These are phyloP conservation scores for Heterobasidion irregulare DNA, from an alignment of 1,284 basidiomycete genomes.

Conservation along the genomic window DNA sequence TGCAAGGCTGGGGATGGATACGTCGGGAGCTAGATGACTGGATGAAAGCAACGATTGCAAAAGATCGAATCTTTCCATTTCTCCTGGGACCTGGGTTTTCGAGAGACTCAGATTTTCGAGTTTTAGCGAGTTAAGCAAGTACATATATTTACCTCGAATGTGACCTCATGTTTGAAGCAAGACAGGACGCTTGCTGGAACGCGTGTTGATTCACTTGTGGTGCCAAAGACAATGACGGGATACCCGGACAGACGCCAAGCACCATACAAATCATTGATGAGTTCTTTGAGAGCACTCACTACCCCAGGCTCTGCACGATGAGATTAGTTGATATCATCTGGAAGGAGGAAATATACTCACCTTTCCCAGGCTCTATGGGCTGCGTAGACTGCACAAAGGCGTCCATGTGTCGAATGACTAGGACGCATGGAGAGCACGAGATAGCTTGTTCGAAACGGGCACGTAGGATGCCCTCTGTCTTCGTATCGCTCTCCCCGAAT, in stretches of 20 bases:
- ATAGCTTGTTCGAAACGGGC: conserved; percentile 77
- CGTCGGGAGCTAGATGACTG: conserved; percentile 63
- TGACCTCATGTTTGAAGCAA: conserved; percentile 85
- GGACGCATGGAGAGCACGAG: conserved; percentile 78
- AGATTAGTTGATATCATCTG: neutral
- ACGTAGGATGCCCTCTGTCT: conserved; percentile 73
- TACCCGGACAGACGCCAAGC: conserved; percentile 53
- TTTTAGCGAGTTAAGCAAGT: neutral
- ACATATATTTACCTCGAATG: conserved; percentile 51
- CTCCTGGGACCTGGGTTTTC: conserved; percentile 63
- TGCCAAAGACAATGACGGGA: conserved; percentile 72
- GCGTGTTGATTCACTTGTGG: conserved; percentile 61
- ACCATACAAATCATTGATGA: conserved; percentile 45
- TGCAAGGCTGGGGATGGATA: conserved; percentile 68
- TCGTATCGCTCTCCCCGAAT: conserved; percentile 72
- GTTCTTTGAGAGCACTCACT: conserved; percentile 57
- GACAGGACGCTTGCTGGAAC: conserved; percentile 63
- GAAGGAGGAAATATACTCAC: conserved; percentile 23
- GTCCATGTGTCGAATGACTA: conserved; percentile 81
- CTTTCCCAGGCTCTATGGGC: conserved; percentile 58
- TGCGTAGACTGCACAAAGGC: conserved; percentile 74
- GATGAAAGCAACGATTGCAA: conserved; percentile 42
- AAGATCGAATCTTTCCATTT: conserved; percentile 64
- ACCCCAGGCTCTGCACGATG: conserved; percentile 48
- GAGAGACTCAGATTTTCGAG: neutral